Conservation (phyloP, 371 early-diverging fungal genomes). For the Syncephalastrum contaminatum region DNA sequence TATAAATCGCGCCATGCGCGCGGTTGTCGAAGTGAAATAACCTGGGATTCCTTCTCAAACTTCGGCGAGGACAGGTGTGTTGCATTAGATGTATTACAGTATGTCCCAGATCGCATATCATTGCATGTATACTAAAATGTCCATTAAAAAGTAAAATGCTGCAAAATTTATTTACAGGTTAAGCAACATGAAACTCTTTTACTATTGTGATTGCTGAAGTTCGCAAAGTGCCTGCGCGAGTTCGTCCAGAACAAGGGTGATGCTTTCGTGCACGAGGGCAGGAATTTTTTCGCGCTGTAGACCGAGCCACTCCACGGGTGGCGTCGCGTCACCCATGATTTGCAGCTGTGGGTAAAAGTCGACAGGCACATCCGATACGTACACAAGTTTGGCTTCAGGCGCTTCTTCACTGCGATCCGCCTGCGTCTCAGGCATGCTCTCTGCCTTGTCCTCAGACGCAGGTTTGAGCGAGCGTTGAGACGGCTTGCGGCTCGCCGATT, state of each 20-base stretch:
- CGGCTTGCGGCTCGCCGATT: constrained; percentile 3
- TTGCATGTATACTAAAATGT: too few relatives aligned
- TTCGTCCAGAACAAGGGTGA: constrained; percentile 46
- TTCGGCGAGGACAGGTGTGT: too few relatives aligned
- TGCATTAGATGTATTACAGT: too few relatives aligned
- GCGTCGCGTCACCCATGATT: constrained; percentile 64
- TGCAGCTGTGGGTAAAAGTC: constrained; percentile 53
- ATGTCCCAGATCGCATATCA: too few relatives aligned
- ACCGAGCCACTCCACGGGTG: constrained; percentile 64
- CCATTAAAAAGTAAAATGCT: too few relatives aligned
- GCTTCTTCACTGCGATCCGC: not conserved
- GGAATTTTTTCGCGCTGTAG: constrained; percentile 55
- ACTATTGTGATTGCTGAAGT: constrained; percentile 9
- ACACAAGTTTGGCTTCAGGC: constrained; percentile 17
- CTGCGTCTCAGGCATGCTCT: not conserved
- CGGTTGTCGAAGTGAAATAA: too few relatives aligned
- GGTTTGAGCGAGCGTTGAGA: not conserved
- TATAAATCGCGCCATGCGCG: too few relatives aligned
- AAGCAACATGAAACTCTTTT: not conserved
- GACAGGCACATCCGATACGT: constrained; percentile 36
- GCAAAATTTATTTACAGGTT: too few relatives aligned
- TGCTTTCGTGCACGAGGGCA: constrained; percentile 48
- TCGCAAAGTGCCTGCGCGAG: constrained; percentile 25
- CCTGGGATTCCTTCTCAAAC: too few relatives aligned
- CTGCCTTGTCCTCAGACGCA: not conserved